Conservation (phyloP, 345 rosid species). For the Abelmoschus esculentus region DNA sequence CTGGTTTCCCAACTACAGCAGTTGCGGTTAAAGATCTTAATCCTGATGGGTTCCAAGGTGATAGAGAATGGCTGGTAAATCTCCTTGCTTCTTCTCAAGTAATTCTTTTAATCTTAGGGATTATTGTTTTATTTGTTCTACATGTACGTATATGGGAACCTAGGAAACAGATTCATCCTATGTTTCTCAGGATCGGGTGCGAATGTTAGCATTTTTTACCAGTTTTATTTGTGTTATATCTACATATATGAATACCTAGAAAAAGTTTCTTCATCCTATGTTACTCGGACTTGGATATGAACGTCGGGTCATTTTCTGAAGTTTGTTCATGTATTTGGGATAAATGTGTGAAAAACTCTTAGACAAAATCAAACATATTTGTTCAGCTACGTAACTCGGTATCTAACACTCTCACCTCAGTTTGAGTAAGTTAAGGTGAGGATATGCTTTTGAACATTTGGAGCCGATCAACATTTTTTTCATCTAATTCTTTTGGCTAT, state of each 20-base stretch:
- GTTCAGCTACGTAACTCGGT: background rate
- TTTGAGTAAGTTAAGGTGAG: background rate
- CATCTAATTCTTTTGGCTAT: background rate
- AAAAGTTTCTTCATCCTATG: background rate
- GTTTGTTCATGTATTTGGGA: background rate
- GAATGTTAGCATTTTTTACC: background rate
- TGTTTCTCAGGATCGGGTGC: background rate
- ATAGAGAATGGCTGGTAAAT: constrained; percentile 96
- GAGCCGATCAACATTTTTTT: too few species aligned
- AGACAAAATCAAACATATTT: too few species aligned
- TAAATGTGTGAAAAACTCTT: background rate
- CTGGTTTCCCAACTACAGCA: constrained; percentile 43
- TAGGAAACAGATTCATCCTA: background rate
- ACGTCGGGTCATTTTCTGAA: background rate
- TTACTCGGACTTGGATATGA: background rate
- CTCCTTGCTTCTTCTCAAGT: background rate
- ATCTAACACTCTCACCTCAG: background rate
- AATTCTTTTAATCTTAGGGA: background rate
- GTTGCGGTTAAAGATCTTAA: constrained; percentile 94
- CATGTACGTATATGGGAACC: background rate
- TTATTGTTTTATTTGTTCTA: constrained; percentile 1
- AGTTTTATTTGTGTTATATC: too few species aligned
- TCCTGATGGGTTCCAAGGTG: constrained; percentile 91
- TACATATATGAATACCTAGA: background rate
- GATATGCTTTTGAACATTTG: too few species aligned